Evolutionary conservation across 352 stramenopile species (phyloP).

Genomic region (Pythium diclinum): DNA sequence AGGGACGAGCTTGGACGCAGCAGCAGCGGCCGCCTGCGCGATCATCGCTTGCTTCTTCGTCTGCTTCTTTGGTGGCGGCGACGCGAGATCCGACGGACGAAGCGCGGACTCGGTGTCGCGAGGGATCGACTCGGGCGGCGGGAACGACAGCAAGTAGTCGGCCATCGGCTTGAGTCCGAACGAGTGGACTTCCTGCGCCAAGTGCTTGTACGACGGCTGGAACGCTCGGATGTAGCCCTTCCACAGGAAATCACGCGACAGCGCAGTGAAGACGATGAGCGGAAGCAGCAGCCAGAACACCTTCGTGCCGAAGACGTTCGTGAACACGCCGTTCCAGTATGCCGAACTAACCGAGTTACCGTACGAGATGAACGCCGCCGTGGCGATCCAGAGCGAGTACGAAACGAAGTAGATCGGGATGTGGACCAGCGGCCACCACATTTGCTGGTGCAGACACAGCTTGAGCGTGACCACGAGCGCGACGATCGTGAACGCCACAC

Average conservation of each 20-base stretch:
- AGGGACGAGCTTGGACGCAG: conserved; percentile 21
- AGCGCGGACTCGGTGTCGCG: conserved; percentile 33
- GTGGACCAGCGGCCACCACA: conserved; percentile 74
- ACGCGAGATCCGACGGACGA: neutral
- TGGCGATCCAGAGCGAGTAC: conserved; percentile 69
- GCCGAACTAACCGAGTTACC: conserved; percentile 68
- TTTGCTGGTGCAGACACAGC: conserved; percentile 83
- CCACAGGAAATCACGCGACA: conserved; percentile 78
- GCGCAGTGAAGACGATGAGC: conserved; percentile 60
- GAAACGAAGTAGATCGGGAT: conserved; percentile 66
- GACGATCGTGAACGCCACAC: conserved; percentile 91
- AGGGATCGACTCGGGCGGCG: conserved; percentile 69
- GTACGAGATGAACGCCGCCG: conserved; percentile 67
- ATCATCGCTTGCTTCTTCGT: conserved; percentile 13
- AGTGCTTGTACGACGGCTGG: conserved; percentile 78
- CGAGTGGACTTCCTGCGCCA: conserved; percentile 80
- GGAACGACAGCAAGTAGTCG: conserved; percentile 72
- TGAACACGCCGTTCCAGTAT: conserved; percentile 85
- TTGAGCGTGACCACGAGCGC: conserved; percentile 96
- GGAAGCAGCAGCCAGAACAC: conserved; percentile 79
- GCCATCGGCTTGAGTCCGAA: conserved; percentile 60
- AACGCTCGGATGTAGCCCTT: conserved; percentile 85
- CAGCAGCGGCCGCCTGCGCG: conserved; percentile 20
- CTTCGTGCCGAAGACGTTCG: conserved; percentile 57
- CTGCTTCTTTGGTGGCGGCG: conserved; percentile 8